Evolutionary conservation across 2,329 filamentous ascomycete species (phyloP), one percentile per base, ranked within the genome.

Genomic region (Cadophora gregata): DNA sequence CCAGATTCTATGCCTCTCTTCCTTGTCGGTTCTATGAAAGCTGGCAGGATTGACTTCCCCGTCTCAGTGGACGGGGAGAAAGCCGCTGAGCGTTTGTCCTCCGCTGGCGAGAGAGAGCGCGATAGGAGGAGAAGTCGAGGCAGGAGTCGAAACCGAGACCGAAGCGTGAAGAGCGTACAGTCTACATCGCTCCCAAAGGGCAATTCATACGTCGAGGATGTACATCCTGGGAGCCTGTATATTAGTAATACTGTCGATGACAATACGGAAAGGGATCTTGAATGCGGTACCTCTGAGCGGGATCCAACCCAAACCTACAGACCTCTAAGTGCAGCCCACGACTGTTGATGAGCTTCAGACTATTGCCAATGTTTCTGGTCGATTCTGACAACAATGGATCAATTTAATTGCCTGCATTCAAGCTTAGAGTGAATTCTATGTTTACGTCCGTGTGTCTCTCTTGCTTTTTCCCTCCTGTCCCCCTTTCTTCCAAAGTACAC

Each of bases 11-110:
- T 51, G 48, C 48, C 48, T 12, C 24, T 51, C 21, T 51, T 51
- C 48, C 48, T 51, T 14, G 27, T 51, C 24, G 48, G 48, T n/a
- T 51, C 48, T 2, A 51, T 51, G 48, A 24, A 51, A 29, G 48
- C 48, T 16, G 48, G 48, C 10, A 19, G 25, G 12, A 8, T 51
- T 12, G 48, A 51, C 8, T 51, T 51, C 48, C 48, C 27, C 10
- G 24, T 51, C 48, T 24, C 48, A 5, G 48, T 19, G 1, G 24
- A 29, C 24, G 48, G 29, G 4, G 48, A 51, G 21, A 51, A 51
- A 16, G 25, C 24, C 3, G 48, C 48, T 6, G 48, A 51, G 48
- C 3, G 14, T 8, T 19, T 51, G 4, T 25, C 48, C 6, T 7
- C 10, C 9, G 48, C 25, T 6, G 48, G 19, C 14, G 48, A 51